Evolutionary conservation across 1,284 basidiomycete genomes (phyloP).

Genomic region (Omphalotus olearius): DNA sequence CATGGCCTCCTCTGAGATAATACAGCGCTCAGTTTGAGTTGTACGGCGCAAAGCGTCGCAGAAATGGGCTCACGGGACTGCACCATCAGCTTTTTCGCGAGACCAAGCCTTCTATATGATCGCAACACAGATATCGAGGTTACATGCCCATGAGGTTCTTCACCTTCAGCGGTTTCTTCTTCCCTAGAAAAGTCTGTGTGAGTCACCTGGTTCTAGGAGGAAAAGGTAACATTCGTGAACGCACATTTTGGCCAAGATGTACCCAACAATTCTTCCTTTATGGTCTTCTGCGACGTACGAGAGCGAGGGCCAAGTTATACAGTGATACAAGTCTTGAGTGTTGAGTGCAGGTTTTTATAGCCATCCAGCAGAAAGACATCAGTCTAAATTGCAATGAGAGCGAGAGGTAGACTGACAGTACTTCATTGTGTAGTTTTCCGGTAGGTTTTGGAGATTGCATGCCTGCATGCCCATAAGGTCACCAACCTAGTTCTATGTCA

Average conservation of each 20-base stretch:
- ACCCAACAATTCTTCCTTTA: slow-evolving; percentile 10
- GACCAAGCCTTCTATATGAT: slow-evolving; percentile 83
- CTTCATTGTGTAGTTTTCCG: slow-evolving; percentile 92
- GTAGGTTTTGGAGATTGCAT: slow-evolving; percentile 90
- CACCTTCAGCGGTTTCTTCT: slow-evolving; percentile 62
- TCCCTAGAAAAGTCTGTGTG: slow-evolving; percentile 42
- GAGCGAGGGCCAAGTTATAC: slow-evolving; percentile 77
- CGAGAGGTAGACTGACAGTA: slow-evolving; percentile 56
- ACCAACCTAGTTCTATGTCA: slow-evolving; percentile 29
- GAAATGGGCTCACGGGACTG: slow-evolving; percentile 66
- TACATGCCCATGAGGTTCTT: slow-evolving; percentile 83
- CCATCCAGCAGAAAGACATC: neutral
- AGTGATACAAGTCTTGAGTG: slow-evolving; percentile 84
- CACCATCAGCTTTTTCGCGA: slow-evolving; percentile 92
- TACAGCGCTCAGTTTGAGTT: slow-evolving; percentile 8
- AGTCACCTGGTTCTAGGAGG: neutral
- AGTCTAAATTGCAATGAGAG: neutral
- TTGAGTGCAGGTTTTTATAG: neutral
- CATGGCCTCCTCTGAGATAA: slow-evolving; percentile 81
- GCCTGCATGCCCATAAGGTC: slow-evolving; percentile 81
- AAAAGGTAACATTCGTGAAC: slow-evolving; percentile 5
- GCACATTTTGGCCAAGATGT: slow-evolving; percentile 63
- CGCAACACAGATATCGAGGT: slow-evolving; percentile 94
- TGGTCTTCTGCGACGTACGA: slow-evolving; percentile 9
- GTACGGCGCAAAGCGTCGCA: neutral